Evolutionary conservation across 1,139 yeast genomes (phyloP).

Genomic region (Zygosaccharomyces sapae): DNA sequence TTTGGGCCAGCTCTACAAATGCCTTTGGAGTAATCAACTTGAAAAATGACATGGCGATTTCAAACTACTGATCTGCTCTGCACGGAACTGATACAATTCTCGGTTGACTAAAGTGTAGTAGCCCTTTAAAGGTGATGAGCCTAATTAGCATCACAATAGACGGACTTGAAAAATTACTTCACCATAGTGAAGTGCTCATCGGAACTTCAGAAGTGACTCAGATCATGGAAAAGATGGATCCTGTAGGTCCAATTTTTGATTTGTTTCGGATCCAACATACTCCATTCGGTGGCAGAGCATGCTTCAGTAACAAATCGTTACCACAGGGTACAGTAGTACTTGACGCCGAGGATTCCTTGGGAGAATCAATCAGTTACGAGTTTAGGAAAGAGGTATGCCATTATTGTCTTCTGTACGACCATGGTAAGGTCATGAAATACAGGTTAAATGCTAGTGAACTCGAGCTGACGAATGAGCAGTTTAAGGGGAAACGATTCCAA

Average conservation of each 20-base stretch:
- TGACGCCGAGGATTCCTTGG: slow-evolving; percentile 42
- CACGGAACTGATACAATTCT: too few relatives aligned
- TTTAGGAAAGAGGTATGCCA: slow-evolving; percentile 66
- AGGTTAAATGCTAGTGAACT: slow-evolving; percentile 28
- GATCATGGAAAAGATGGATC: too few relatives aligned
- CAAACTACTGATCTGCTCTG: neutral
- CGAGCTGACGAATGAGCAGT: slow-evolving; percentile 5
- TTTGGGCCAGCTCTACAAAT: slow-evolving; percentile 22
- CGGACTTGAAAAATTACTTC: slow-evolving; percentile 1
- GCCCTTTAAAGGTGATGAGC: neutral
- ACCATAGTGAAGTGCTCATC: neutral
- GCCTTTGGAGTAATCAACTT: slow-evolving; percentile 31
- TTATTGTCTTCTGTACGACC: slow-evolving; percentile 48
- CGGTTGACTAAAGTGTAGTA: too few relatives aligned
- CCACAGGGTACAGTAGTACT: slow-evolving; percentile 44
- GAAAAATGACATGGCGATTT: slow-evolving; percentile 23
- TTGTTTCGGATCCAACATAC: slow-evolving; percentile 43
- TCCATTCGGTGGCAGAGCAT: slow-evolving; percentile 61
- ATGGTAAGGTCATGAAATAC: slow-evolving; percentile 47
- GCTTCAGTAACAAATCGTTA: slow-evolving; percentile 47
- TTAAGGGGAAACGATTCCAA: slow-evolving; percentile 21
- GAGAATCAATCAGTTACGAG: slow-evolving; percentile 48
- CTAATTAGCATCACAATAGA: slow-evolving; percentile 2
- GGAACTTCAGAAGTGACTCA: too few relatives aligned
- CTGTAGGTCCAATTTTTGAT: neutral